These are phyloP conservation scores for Rubia yunnanensis DNA, from an alignment of 257 asterid genomes.

Conservation along the genomic window DNA sequence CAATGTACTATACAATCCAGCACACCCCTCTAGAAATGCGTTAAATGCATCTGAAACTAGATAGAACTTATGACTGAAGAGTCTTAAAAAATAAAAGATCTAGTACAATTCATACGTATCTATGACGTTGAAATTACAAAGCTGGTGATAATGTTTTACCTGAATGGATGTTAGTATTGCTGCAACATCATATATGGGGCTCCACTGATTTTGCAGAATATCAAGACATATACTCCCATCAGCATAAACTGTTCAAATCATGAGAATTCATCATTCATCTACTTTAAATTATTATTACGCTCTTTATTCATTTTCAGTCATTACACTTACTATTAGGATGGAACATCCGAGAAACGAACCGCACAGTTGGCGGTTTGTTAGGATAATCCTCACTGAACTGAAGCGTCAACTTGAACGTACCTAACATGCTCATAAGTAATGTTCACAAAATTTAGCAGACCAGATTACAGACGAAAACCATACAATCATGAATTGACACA, in stretches of 20 bases:
- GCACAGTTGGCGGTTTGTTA: conserved; percentile 79
- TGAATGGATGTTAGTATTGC: conserved; percentile 88
- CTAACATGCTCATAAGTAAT: conserved; percentile 29
- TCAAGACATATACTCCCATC: conserved; percentile 95
- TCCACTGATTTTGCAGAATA: conserved; percentile 96
- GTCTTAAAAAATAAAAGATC: neutral
- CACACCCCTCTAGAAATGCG: neutral
- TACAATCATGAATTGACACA: neutral
- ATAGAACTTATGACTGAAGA: neutral
- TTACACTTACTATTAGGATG: conserved; percentile 70
- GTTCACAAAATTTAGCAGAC: conserved; percentile 3
- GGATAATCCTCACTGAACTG: conserved; percentile 71
- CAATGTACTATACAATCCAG: neutral
- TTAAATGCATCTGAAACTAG: neutral
- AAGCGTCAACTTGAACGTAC: conserved; percentile 70
- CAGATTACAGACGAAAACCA: neutral
- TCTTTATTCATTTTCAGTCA: neutral
- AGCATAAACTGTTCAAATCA: conserved; percentile 58
- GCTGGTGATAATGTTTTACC: conserved; percentile 30
- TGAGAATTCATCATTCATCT: conserved; percentile 14
- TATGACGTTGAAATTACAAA: neutral
- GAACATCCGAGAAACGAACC: conserved; percentile 78
- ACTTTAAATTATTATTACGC: neutral
- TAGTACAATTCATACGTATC: neutral
- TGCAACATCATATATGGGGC: conserved; percentile 91